Conservation (phyloP, 768 basidiomycete species). For the Pisolithus marmoratus region DNA sequence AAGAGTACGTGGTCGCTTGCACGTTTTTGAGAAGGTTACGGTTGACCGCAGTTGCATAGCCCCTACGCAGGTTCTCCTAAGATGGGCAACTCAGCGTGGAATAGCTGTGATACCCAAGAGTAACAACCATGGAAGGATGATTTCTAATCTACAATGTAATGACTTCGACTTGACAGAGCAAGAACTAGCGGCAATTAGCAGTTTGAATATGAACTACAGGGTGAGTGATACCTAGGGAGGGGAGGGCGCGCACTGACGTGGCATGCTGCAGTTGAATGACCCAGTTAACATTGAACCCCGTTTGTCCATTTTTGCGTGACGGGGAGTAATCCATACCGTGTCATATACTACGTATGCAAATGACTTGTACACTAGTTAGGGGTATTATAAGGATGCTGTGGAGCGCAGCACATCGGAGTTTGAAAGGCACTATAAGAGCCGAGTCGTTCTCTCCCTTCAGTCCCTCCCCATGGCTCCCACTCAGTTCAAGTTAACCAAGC, state of each 20-base stretch:
- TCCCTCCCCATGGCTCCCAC: constrained; percentile 33
- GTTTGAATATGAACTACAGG: constrained; percentile 57
- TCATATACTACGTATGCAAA: too few species aligned
- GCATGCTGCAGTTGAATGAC: constrained; percentile 52
- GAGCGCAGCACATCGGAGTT: constrained; percentile 40
- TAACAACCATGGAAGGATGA: constrained; percentile 36
- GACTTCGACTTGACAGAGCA: constrained; percentile 47
- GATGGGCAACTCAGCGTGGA: constrained; percentile 74
- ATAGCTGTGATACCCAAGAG: constrained; percentile 76
- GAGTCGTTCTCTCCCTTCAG: constrained; percentile 1
- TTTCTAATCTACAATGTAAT: constrained; percentile 41
- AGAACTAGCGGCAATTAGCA: constrained; percentile 52
- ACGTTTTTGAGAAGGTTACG: background rate
- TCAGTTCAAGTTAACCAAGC: constrained; percentile 62
- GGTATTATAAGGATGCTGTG: background rate
- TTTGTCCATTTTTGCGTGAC: constrained; percentile 65
- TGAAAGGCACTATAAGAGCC: constrained; percentile 26
- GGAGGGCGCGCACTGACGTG: background rate
- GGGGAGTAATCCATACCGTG: too few species aligned
- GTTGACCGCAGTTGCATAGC: constrained; percentile 15
- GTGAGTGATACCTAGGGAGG: constrained; percentile 34
- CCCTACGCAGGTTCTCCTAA: constrained; percentile 63
- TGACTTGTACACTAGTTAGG: too few species aligned
- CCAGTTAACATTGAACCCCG: constrained; percentile 62
- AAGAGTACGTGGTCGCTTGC: constrained; percentile 39